Evolutionary conservation across 1,139 yeast genomes (phyloP).

Genomic region (Suhomyces yuchorum): DNA sequence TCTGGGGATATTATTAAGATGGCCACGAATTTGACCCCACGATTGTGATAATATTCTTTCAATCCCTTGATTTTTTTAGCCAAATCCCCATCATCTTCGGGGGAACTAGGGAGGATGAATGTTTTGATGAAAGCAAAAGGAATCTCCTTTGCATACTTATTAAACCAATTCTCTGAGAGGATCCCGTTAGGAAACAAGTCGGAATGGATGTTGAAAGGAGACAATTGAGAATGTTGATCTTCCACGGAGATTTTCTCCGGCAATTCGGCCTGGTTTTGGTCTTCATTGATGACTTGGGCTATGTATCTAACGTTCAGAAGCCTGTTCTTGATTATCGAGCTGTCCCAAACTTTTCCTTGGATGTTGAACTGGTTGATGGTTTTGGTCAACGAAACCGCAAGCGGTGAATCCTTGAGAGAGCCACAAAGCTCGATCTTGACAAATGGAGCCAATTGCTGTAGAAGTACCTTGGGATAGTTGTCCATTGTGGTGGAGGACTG

Average conservation of each 20-base stretch:
- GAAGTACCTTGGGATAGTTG: slow-evolving; percentile 27
- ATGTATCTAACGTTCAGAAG: slow-evolving; percentile 38
- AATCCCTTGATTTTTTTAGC: slow-evolving; percentile 23
- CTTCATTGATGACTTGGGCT: slow-evolving; percentile 21
- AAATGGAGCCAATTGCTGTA: slow-evolving; percentile 41
- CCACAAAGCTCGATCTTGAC: slow-evolving; percentile 18
- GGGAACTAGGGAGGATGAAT: slow-evolving; percentile 21
- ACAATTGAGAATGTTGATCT: slow-evolving; percentile 31
- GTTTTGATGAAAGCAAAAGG: slow-evolving; percentile 39
- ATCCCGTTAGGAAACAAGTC: slow-evolving; percentile 49
- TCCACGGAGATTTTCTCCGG: slow-evolving; percentile 3
- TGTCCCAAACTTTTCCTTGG: slow-evolving; percentile 38
- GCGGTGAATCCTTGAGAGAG: slow-evolving; percentile 1
- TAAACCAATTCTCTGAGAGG: slow-evolving; percentile 39
- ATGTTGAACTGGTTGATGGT: slow-evolving; percentile 22
- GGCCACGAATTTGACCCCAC: slow-evolving; percentile 31
- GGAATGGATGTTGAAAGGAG: slow-evolving; percentile 42
- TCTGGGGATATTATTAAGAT: slow-evolving; percentile 26
- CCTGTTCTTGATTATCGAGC: slow-evolving; percentile 41
- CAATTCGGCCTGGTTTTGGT: not conserved
- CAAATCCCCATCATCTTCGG: slow-evolving; percentile 21
- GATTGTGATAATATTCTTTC: slow-evolving; percentile 21
- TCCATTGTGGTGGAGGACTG: slow-evolving; percentile 28
- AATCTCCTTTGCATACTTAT: slow-evolving; percentile 32
- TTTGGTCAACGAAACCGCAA: slow-evolving; percentile 8